Evolutionary conservation across 2,329 filamentous ascomycete genomes (phyloP).

Genomic region (Apiospora kogelbergensis): DNA sequence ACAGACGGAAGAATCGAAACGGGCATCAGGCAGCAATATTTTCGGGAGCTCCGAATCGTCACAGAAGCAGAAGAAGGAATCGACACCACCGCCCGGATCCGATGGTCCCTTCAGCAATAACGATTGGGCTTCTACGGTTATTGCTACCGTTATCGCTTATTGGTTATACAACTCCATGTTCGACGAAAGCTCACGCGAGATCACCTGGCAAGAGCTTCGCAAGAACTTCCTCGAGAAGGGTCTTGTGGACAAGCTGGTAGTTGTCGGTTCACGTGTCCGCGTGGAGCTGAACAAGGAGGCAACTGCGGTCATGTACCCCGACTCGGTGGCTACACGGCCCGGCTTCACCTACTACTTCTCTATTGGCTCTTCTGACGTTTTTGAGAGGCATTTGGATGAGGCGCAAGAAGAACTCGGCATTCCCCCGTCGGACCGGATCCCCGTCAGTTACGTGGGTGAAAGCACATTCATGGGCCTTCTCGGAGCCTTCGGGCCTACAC

Average conservation of each 20-base stretch:
- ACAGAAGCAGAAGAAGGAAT: not conserved
- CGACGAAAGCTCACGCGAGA: conserved; percentile 61
- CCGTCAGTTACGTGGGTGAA: conserved; percentile 82
- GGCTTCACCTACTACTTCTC: conserved; percentile 89
- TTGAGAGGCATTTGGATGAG: conserved; percentile 84
- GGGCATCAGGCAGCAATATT: conserved; percentile 6
- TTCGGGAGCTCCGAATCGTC: not conserved
- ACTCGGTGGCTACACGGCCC: conserved; percentile 66
- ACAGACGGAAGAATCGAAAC: not conserved
- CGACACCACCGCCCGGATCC: conserved; percentile 15
- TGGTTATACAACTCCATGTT: conserved; percentile 45
- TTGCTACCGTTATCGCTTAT: conserved; percentile 45
- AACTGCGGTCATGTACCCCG: conserved; percentile 70
- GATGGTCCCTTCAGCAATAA: conserved; percentile 19
- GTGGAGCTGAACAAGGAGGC: conserved; percentile 79
- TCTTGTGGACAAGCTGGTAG: conserved; percentile 87
- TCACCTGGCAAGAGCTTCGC: conserved; percentile 96
- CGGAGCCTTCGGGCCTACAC: conserved; percentile 78
- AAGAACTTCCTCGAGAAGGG: conserved; percentile 95
- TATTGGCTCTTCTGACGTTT: conserved; percentile 91
- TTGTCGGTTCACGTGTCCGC: conserved; percentile 75
- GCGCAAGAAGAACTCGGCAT: conserved; percentile 88
- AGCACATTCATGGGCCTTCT: conserved; percentile 73
- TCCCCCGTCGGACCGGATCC: conserved; percentile 83
- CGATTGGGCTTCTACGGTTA: conserved; percentile 49